Evolutionary conservation across 2,329 filamentous ascomycete genomes (phyloP).

Genomic region (Aspergillus sp.): DNA sequence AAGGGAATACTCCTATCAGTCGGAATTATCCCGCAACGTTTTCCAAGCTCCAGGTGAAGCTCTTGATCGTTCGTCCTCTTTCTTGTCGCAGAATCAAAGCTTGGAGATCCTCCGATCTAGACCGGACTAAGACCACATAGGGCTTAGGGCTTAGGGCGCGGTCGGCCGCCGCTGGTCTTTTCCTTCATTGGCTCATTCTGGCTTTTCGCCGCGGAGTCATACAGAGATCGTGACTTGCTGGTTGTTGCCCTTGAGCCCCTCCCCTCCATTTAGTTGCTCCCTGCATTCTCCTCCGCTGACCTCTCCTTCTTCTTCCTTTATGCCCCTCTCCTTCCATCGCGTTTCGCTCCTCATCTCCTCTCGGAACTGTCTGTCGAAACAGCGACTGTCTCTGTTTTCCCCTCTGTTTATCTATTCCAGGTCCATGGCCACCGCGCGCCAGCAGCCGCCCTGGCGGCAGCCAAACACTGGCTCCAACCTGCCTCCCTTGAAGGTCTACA

Average conservation of each 20-base stretch:
- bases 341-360: constrained; percentile 13
- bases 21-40: no score
- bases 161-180: constrained; percentile 3
- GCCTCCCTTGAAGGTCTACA: constrained; percentile 69
- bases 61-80: constrained; percentile 4
- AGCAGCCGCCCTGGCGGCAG: constrained; percentile 44
- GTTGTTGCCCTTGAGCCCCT: not conserved
- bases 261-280: constrained; percentile 2
- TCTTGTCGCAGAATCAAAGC: constrained; percentile 11
- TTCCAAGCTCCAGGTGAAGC: not conserved
- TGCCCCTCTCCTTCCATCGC: constrained; percentile 16
- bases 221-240: constrained; percentile 13
- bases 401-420: constrained; percentile 12
- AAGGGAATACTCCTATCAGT: not conserved
- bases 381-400: constrained; percentile 10
- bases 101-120: constrained; percentile 2
- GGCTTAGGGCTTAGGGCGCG: constrained; percentile 18
- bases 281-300: not conserved
- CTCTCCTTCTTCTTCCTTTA: constrained; percentile 1
- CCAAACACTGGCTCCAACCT: constrained; percentile 32
- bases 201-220: constrained; percentile 11
- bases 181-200: constrained; percentile 2
- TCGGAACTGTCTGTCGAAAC: constrained; percentile 7
- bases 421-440: constrained; percentile 22
- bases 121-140: not conserved